phyloP scores from a whole-genome alignment of 2,329 filamentous ascomycete species.

The Penicillium sclerotiorum region DNA sequence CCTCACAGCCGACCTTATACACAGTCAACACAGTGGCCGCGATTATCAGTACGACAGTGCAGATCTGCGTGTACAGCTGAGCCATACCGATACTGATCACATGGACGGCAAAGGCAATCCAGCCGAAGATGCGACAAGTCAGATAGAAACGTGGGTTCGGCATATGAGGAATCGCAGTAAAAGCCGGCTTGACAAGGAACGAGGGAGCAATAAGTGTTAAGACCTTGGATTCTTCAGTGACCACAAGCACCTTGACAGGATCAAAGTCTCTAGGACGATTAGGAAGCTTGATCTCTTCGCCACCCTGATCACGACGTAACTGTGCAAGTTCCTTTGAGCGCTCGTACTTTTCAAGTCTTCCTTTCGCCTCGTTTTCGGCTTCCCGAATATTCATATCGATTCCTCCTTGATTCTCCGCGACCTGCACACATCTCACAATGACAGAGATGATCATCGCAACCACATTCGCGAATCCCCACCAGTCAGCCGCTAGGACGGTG shows the following conservation, averaged over 20 bases:
- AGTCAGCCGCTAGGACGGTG: constrained; percentile 10
- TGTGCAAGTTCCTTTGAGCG: background rate
- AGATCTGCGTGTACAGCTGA: constrained; percentile 10
- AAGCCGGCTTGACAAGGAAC: constrained; percentile 8
- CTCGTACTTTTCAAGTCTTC: constrained; percentile 2
- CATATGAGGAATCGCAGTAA: constrained; percentile 4
- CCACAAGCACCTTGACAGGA: constrained; percentile 5
- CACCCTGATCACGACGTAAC: background rate
- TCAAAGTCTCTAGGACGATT: background rate
- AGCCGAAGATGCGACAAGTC: constrained; percentile 4
- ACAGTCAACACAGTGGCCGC: constrained; percentile 7
- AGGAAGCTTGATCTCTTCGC: background rate
- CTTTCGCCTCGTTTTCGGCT: background rate
- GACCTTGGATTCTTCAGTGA: constrained; percentile 14
- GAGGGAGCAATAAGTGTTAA: constrained; percentile 11
- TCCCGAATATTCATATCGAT: constrained; percentile 9
- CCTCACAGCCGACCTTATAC: constrained; percentile 12
- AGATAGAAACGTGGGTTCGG: constrained; percentile 3
- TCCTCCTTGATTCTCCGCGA: constrained; percentile 10
- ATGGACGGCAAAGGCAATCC: constrained; percentile 12
- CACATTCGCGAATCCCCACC: constrained; percentile 16
- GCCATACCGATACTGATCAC: constrained; percentile 15
- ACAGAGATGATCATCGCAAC: constrained; percentile 14
- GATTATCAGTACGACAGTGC: constrained; percentile 9
- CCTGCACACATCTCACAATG: constrained; percentile 7